Evolutionary conservation across 495 filamentous ascomycete genomes (phyloP), one percentile per base, ranked within the genome.

Genomic region (Hypoxylon fuscum): DNA sequence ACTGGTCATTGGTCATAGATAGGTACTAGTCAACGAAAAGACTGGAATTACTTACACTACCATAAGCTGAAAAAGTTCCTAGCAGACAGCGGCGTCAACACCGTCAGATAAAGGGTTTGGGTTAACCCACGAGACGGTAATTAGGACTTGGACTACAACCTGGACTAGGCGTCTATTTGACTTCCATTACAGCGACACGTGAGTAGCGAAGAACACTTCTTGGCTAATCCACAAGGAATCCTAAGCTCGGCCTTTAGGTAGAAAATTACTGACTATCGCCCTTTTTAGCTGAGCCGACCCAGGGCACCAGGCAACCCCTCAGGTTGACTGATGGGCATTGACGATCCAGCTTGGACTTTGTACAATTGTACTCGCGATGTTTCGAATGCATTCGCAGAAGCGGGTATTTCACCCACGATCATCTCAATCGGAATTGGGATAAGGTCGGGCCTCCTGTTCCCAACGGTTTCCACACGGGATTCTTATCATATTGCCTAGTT

Each of bases 351-450:
- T 11, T 82, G 81, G 78, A 79, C 84, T 67, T 68, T 90, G 43
- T 86, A 88, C 76, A 86, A 87, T 62, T 88, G 90, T 76, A 90
- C 87, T 0, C 56, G 83, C 1, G 77, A 81, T 3, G 82, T 84
- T 2, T 83, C 79, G 53, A 87, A 90, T 64, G 71, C 77, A 22
- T 89, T 90, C 69, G 77, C 81, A 0, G 69, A 71, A 6, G 80
- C 79, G 22, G 76, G 76, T 10, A 74, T 89, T 27, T 70, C 79
- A n/a, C 79, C 88, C 9, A 76, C 75, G 6, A 84, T 90, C 17
- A 76, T 90, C 27, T 88, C 86, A 3, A 85, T 90, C 62, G 87
- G 87, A 38, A 91, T 90, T 65, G 88, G 90, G 56, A 90, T 91
- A 59, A 79, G 83, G 1, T 68, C 72, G 4, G 87, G 88, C 0